A percentile compares a stretch with the other conserved stretches of the same genome.
These are phyloP conservation scores for Saccharomycopsis crataegensis DNA, from an alignment of 1,139 yeast genomes.

Conservation along the genomic window DNA sequence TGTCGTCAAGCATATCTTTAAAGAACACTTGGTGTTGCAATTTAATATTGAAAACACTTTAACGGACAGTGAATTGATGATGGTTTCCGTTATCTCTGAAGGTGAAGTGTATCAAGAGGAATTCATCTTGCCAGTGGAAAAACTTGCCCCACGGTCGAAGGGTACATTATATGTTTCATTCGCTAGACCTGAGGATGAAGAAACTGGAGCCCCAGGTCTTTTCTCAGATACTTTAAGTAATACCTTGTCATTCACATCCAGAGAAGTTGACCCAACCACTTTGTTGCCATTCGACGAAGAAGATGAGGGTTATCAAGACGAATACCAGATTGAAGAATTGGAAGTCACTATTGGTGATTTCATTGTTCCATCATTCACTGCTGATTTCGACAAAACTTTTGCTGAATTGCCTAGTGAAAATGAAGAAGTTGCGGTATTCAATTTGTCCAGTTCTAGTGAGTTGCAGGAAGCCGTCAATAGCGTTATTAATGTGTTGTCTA, in stretches of 20 bases:
- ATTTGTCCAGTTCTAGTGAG: slow-evolving; percentile 32
- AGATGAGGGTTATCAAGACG: slow-evolving; percentile 90
- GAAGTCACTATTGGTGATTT: slow-evolving; percentile 77
- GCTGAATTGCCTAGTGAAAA: slow-evolving; percentile 49
- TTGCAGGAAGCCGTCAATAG: slow-evolving; percentile 43
- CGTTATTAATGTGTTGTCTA: slow-evolving; percentile 36
- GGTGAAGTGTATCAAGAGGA: slow-evolving; percentile 56
- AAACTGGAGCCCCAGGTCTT: slow-evolving; percentile 21
- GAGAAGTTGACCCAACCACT: slow-evolving; percentile 73
- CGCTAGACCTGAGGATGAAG: slow-evolving; percentile 41
- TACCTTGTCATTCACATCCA: slow-evolving; percentile 65
- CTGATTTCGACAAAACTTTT: slow-evolving; percentile 67
- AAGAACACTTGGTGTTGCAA: slow-evolving; percentile 73
- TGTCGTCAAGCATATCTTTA: slow-evolving; percentile 76
- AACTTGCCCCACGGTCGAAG: slow-evolving; percentile 60
- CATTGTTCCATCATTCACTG: slow-evolving; percentile 68
- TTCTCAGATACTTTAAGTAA: slow-evolving; percentile 55
- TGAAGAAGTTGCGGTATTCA: slow-evolving; percentile 56
- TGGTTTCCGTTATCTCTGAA: slow-evolving; percentile 68
- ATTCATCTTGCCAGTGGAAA: slow-evolving; percentile 66
- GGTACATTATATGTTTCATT: slow-evolving; percentile 79
- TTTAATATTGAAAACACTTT: slow-evolving; percentile 81
- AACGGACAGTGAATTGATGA: slow-evolving; percentile 66
- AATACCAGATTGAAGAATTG: slow-evolving; percentile 82
- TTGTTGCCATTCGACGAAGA: slow-evolving; percentile 55